Evolutionary conservation across 331 rosid genomes (phyloP).

Genomic region (Phaseolus coccineus): DNA sequence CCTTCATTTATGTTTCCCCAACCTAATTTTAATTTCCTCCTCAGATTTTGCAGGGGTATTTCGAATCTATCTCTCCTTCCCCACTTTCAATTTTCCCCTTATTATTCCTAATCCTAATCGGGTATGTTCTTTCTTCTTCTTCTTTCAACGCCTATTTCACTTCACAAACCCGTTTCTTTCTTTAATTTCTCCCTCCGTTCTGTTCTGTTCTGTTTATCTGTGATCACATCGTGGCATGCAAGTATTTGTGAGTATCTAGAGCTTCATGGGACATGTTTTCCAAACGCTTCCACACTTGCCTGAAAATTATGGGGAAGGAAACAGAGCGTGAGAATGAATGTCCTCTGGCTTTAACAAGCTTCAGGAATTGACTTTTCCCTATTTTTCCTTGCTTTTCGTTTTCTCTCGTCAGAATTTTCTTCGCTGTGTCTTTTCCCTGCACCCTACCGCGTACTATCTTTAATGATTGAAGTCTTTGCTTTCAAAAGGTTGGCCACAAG

Average conservation of each 20-base stretch:
- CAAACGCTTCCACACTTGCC: neutral
- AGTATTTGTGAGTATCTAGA: conserved; percentile 20
- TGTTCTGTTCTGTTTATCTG: neutral
- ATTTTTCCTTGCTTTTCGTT: neutral
- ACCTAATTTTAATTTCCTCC: conserved; percentile 45
- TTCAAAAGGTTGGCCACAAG: conserved; percentile 38
- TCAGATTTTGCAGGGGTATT: conserved; percentile 17
- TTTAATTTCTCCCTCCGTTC: neutral
- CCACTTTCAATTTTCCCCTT: conserved; percentile 42
- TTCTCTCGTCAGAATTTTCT: neutral
- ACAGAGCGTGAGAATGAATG: neutral
- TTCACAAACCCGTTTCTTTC: conserved; percentile 22
- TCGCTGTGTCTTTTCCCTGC: conserved; percentile 13
- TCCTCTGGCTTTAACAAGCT: neutral
- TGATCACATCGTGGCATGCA: conserved; percentile 11
- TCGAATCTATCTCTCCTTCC: neutral
- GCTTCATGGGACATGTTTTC: conserved; percentile 16
- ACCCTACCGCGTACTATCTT: neutral
- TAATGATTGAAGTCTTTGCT: conserved; percentile 11
- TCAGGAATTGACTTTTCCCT: neutral
- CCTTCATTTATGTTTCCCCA: conserved; percentile 48
- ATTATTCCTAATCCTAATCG: conserved; percentile 36
- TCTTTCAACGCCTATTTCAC: conserved; percentile 7
- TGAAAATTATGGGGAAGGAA: conserved; percentile 7
- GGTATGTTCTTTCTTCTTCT: conserved; percentile 53